Conservation (phyloP, 768 basidiomycete species). For the Lepiota brunneoincarnata region DNA sequence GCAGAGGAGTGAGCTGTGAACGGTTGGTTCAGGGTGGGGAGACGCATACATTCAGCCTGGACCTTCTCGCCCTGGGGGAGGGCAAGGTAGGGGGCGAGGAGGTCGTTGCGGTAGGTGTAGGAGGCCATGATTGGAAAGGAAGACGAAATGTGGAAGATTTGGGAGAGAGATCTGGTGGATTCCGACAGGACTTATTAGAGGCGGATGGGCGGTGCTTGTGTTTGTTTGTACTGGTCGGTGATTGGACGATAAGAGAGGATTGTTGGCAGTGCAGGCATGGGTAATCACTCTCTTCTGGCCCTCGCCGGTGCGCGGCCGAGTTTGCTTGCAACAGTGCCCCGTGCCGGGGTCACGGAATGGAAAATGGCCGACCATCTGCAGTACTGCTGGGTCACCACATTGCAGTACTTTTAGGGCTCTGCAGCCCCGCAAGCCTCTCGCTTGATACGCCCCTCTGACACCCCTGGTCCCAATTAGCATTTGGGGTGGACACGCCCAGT, state of each 20-base stretch:
- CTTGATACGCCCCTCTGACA: background rate
- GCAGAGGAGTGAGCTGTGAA: constrained; percentile 18
- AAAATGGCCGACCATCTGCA: too few relatives aligned
- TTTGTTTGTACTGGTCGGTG: constrained; percentile 30
- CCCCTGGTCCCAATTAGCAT: background rate
- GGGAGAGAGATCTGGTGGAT: constrained; percentile 21
- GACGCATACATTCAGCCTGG: constrained; percentile 85
- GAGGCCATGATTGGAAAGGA: constrained; percentile 22
- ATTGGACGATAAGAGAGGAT: constrained; percentile 43
- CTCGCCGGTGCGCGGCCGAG: too few relatives aligned
- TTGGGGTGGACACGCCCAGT: background rate
- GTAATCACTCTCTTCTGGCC: too few relatives aligned
- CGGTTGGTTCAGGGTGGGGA: constrained; percentile 16
- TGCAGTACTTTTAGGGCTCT: too few relatives aligned
- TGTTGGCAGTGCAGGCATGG: constrained; percentile 3
- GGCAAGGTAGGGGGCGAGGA: constrained; percentile 86
- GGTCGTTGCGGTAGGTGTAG: constrained; percentile 67
- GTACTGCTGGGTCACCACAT: too few relatives aligned
- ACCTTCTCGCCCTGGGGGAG: constrained; percentile 89
- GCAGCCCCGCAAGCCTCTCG: background rate
- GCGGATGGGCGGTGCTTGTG: constrained; percentile 22
- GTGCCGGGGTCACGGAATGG: too few relatives aligned
- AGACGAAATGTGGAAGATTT: constrained; percentile 13
- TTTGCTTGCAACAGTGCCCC: too few relatives aligned
- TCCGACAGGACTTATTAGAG: constrained; percentile 21